phyloP scores from a whole-genome alignment of 129 eudicot genomes.

The Centella asiatica region DNA sequence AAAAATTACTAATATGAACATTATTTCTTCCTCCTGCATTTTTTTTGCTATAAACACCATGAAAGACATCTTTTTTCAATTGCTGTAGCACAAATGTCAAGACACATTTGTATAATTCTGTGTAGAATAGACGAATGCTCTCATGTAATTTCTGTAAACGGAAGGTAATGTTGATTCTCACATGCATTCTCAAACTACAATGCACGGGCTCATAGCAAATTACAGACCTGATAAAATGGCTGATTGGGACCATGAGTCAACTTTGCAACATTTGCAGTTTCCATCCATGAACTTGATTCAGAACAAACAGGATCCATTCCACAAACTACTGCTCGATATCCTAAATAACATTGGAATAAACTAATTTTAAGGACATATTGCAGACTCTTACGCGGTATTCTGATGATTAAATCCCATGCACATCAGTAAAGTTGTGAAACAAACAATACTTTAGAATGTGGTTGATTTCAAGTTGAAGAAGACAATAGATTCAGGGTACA shows the following conservation, averaged over 20 bases:
- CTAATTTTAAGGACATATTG: neutral
- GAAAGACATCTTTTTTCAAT: neutral
- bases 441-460: neutral
- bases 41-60: neutral
- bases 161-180: neutral
- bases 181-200: neutral
- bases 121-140: neutral
- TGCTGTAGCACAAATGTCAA: neutral
- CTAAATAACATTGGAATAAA: slow-evolving; percentile 30
- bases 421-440: neutral
- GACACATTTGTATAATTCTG: neutral
- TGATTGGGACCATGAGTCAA: slow-evolving; percentile 82
- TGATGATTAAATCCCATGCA: neutral
- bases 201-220: neutral
- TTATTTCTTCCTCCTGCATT: neutral
- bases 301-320: slow-evolving; percentile 99
- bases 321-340: slow-evolving; percentile 86
- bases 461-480: neutral
- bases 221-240: slow-evolving; percentile 90
- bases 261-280: slow-evolving; percentile 64
- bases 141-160: neutral
- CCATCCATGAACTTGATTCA: slow-evolving; percentile 91
- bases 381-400: neutral
- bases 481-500: neutral
- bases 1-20: neutral